Evolutionary conservation across 2,329 filamentous ascomycete species (phyloP).

Genomic region (Aspergillus sp.): DNA sequence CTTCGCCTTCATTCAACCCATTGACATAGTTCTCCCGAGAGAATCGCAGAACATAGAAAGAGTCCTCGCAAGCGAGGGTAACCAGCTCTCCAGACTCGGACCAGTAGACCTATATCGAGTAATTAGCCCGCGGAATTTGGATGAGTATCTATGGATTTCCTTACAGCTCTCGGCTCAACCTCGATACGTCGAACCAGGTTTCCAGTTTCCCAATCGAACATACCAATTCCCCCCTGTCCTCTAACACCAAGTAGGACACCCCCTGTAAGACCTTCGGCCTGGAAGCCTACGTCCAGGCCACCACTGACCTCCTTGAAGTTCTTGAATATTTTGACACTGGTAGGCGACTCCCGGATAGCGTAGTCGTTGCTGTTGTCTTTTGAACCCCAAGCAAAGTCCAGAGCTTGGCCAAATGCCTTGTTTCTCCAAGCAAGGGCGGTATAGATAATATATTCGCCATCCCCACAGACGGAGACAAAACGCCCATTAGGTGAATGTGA

Average conservation of each 20-base stretch:
- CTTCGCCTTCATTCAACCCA: conserved; percentile 75
- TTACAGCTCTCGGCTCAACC: conserved; percentile 63
- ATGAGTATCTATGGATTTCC: conserved; percentile 18
- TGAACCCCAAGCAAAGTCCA: conserved; percentile 95
- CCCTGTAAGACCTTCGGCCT: conserved; percentile 85
- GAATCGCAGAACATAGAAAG: conserved; percentile 90
- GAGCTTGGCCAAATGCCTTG: conserved; percentile 91
- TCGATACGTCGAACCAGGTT: conserved; percentile 90
- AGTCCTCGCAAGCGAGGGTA: conserved; percentile 88
- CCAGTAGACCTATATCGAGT: conserved; percentile 78
- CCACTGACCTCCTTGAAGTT: conserved; percentile 93
- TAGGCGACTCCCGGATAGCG: conserved; percentile 90
- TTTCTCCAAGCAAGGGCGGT: conserved; percentile 95
- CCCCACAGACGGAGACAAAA: conserved; percentile 86
- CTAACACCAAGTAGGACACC: conserved; percentile 91
- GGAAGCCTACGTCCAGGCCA: conserved; percentile 90
- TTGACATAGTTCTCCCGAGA: conserved; percentile 85
- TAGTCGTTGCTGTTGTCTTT: conserved; percentile 99
- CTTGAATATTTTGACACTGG: conserved; percentile 95
- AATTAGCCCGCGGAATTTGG: conserved; percentile 8
- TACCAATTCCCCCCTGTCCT: conserved; percentile 88
- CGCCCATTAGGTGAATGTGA: conserved; percentile 94
- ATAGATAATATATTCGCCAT: conserved; percentile 99
- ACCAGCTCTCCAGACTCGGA: conserved; percentile 95
- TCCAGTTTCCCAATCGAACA: conserved; percentile 95